These are phyloP conservation scores for Acanthamoeba triangularis DNA, from an alignment of 208 protist species.

Conservation along the genomic window DNA sequence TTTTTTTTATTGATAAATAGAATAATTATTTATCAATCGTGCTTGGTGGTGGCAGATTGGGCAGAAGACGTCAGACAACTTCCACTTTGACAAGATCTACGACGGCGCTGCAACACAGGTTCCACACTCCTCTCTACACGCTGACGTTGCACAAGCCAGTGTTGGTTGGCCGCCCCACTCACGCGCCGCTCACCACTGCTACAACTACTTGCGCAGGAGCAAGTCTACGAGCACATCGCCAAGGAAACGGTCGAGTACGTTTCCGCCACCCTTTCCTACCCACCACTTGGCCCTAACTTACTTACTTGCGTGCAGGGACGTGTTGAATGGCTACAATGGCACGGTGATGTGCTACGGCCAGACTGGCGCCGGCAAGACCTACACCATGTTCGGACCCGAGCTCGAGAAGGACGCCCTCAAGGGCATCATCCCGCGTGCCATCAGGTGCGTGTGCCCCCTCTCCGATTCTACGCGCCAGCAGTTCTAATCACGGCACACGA, in stretches of 20 bases:
- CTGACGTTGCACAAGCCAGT: no score
- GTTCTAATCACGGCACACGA: neutral
- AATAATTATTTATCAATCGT: no score
- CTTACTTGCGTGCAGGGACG: constrained; percentile 20
- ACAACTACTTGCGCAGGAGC: neutral
- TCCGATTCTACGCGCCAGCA: neutral
- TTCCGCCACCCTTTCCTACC: neutral
- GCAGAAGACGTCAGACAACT: constrained; percentile 18
- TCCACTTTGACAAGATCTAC: constrained; percentile 41
- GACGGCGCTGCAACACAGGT: constrained; percentile 36
- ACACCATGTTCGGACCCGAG: constrained; percentile 67
- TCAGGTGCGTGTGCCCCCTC: neutral
- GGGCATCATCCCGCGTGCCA: constrained; percentile 57
- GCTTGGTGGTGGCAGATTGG: neutral
- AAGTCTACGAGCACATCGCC: constrained; percentile 55
- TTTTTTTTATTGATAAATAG: neutral
- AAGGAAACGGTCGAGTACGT: constrained; percentile 68
- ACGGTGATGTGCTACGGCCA: constrained; percentile 45
- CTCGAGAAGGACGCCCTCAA: constrained; percentile 12
- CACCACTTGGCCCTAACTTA: neutral
- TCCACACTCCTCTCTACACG: neutral
- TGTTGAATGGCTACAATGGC: constrained; percentile 69
- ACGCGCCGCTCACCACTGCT: no score
- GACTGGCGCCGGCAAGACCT: constrained; percentile 57
- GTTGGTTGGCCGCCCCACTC: no score